Base-by-base conservation (phyloP, 2,329 filamentous ascomycete species). In the Cladosporium sp. region DNA sequence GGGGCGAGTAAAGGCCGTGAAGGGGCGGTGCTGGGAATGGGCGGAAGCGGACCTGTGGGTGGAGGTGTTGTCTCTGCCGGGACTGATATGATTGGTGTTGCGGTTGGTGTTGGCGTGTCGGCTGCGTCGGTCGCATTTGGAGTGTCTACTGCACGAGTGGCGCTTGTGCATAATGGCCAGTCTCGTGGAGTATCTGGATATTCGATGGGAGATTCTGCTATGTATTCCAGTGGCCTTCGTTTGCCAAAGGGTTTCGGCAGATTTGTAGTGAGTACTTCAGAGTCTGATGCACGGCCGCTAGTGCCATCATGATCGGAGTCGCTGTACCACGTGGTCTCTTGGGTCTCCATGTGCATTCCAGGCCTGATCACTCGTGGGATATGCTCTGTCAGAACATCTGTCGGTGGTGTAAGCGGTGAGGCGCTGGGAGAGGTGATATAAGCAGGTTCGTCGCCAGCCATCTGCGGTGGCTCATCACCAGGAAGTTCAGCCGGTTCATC, bases 331-430 rank as follows among this genome's bases (percentile, higher is more conserved):
- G 28, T 28, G 12, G 47, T 57, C 17, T 35, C 55, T 42, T 51
- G 37, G 3, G 25, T 25, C 12, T 57, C 47, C 34, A 42, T 40
- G 13, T 24, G 32, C 24, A 51, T 39, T 8, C 45, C 55, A 20
- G 28, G 22, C 8, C 28, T 45, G 13, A 55, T 25, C 3, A 55
- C 52, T 35, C 52, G 40, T 8, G 52, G 52, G 13, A 36, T 39
- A 1, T 55, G 52, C 3, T 37, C 39, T 13, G 52, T 28, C 13
- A 55, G 9, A 19, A 44, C 45, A 24, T 57, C 28, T 3, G 28
- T 44, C 6, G 55, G 55, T n/a, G 55, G 55, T n/a, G 55, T 57
- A 5, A 57, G 32, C 22, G 55, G 55, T 20, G 55, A 57, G n/a
- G 36, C 37, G 13, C 39, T 48, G 4, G 55, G 48, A 28, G 55